Conservation (phyloP, 2,329 filamentous ascomycete genomes). For the Westerdykella aurantiaca region DNA sequence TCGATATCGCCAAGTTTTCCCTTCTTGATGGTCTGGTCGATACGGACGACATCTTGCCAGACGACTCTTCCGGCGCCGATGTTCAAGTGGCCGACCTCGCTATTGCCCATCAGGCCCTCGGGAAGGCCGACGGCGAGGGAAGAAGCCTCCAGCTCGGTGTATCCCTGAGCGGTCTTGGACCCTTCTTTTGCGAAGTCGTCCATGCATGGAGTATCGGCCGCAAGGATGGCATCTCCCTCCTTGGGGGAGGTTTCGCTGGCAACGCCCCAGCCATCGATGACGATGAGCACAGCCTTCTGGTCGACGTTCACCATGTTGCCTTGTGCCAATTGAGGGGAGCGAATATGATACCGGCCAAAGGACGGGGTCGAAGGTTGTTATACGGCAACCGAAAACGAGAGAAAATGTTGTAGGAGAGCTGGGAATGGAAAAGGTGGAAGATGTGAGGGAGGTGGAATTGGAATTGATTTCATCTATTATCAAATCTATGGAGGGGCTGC, state of each 20-base stretch:
- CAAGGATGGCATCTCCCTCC: constrained; percentile 90
- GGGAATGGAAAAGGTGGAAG: constrained; percentile 24
- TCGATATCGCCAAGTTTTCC: constrained; percentile 69
- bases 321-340: constrained; percentile 13
- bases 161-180: constrained; percentile 74
- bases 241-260: constrained; percentile 73
- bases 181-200: constrained; percentile 65
- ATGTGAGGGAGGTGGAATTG: constrained; percentile 18
- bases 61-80: constrained; percentile 96
- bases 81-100: constrained; percentile 96
- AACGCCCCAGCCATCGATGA: constrained; percentile 98
- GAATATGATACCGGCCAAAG: constrained; percentile 1
- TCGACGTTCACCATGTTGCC: constrained; percentile 60
- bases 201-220: constrained; percentile 91
- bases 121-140: constrained; percentile 93
- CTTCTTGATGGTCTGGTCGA: constrained; percentile 88
- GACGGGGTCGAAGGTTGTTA: constrained; percentile 2
- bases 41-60: constrained; percentile 93
- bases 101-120: constrained; percentile 98
- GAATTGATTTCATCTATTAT: constrained; percentile 1
- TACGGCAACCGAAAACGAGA: constrained; percentile 1
- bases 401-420: constrained; percentile 8
- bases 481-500: not conserved
- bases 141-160: constrained; percentile 88
- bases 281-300: constrained; percentile 71